Evolutionary conservation across 1,139 yeast genomes (phyloP).

Genomic region (Yamadazyma kanchanaburiensis): DNA sequence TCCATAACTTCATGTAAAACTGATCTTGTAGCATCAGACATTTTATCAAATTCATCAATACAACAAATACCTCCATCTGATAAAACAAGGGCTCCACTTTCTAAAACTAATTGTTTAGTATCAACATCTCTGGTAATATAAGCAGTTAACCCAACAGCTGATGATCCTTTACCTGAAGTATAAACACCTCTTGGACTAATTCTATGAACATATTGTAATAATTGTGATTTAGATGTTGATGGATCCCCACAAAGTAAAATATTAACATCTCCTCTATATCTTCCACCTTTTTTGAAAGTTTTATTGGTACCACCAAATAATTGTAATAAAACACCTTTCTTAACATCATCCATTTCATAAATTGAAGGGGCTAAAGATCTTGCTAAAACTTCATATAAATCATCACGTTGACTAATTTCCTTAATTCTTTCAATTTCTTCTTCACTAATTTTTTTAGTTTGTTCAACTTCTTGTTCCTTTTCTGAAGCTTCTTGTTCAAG

Average conservation of each 20-base stretch:
- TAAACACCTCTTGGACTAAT: constrained; percentile 97
- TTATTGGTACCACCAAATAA: constrained; percentile 95
- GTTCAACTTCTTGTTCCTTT: constrained; percentile 72
- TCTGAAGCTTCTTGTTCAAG: constrained; percentile 40
- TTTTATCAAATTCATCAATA: constrained; percentile 97
- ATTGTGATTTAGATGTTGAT: constrained; percentile 93
- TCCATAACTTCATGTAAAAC: constrained; percentile 99
- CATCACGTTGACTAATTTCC: constrained; percentile 63
- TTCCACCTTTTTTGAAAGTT: constrained; percentile 83
- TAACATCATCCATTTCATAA: constrained; percentile 93
- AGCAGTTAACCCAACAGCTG: constrained; percentile 98
- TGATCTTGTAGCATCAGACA: constrained; percentile 92
- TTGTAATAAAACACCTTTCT: constrained; percentile 89
- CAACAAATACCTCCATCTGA: constrained; percentile 99
- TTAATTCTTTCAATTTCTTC: constrained; percentile 67
- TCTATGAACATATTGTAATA: constrained; percentile 90
- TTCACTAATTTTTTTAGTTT: constrained; percentile 61
- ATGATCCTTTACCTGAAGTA: constrained; percentile 97
- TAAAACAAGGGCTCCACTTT: constrained; percentile 92
- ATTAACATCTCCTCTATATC: constrained; percentile 94
- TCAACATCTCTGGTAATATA: constrained; percentile 93
- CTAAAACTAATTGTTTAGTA: constrained; percentile 88
- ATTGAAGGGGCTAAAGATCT: constrained; percentile 95
- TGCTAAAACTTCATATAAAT: constrained; percentile 83
- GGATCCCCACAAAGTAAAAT: constrained; percentile 95